A percentile compares a stretch with the other conserved stretches of the same genome.
These are phyloP conservation scores for Diddensiella transvaalensis DNA, from an alignment of 805 yeast genomes.

Conservation along the genomic window DNA sequence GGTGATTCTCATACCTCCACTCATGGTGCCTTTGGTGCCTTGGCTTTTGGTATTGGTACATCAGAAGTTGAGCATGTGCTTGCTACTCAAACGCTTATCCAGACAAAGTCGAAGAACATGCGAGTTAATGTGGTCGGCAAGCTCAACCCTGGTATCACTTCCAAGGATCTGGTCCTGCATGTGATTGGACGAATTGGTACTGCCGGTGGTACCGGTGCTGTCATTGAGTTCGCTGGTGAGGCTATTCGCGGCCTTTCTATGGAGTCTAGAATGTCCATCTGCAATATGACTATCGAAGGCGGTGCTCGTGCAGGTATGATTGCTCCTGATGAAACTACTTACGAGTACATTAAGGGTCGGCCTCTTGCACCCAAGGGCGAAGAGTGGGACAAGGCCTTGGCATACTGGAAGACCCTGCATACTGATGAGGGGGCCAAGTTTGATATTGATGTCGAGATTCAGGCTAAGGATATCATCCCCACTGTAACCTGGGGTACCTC, in stretches of 20 bases:
- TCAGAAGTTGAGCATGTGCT: constrained; percentile 98
- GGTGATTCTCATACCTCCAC: constrained; percentile 99
- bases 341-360: constrained; percentile 84
- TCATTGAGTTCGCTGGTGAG: constrained; percentile 93
- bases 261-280: constrained; percentile 99
- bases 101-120: constrained; percentile 95
- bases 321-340: constrained; percentile 87
- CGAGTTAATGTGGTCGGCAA: constrained; percentile 81
- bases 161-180: constrained; percentile 91
- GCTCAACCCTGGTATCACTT: constrained; percentile 83
- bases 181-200: constrained; percentile 97
- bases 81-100: constrained; percentile 93
- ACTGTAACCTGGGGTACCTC: constrained; percentile 99
- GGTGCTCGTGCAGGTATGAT: constrained; percentile 99
- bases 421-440: constrained; percentile 89
- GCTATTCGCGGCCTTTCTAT: constrained; percentile 86
- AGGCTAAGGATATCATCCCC: constrained; percentile 84
- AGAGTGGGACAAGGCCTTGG: constrained; percentile 92
- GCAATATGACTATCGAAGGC: constrained; percentile 98
- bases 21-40: constrained; percentile 96
- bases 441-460: constrained; percentile 76
- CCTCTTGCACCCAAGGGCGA: constrained; percentile 92
- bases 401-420: constrained; percentile 84
- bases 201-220: constrained; percentile 98
- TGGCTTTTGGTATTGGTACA: constrained; percentile 98